phyloP scores from a whole-genome alignment of 768 basidiomycete species.

The Fomitopsis serialis region DNA sequence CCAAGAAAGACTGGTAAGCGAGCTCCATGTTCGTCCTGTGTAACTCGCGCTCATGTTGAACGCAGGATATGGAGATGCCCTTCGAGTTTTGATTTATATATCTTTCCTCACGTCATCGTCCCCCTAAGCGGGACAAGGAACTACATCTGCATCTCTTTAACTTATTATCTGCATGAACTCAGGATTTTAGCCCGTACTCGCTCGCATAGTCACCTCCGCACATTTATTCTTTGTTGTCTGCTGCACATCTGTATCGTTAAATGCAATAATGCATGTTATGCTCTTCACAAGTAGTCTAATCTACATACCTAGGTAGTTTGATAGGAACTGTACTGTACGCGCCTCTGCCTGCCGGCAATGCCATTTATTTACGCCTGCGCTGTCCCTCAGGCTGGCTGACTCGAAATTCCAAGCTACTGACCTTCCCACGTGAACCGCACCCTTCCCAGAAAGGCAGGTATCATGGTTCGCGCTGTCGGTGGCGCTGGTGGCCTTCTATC shows the following conservation, averaged over 20 bases:
- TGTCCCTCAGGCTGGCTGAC: too few relatives aligned
- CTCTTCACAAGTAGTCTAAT: background rate
- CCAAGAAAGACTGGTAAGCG: conserved; percentile 3
- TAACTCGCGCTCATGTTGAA: background rate
- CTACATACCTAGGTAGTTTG: background rate
- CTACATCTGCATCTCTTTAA: too few relatives aligned
- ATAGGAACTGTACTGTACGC: background rate
- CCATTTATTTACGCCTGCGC: too few relatives aligned
- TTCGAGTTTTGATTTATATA: background rate
- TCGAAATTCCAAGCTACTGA: too few relatives aligned
- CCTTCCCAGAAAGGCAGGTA: too few relatives aligned
- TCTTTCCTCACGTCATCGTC: background rate
- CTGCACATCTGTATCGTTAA: background rate
- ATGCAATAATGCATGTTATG: background rate
- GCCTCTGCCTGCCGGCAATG: background rate
- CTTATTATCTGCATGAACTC: too few relatives aligned
- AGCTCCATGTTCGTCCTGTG: background rate
- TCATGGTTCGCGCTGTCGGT: too few relatives aligned
- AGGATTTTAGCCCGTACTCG: too few relatives aligned
- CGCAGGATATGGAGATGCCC: conserved; percentile 2
- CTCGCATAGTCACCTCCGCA: too few relatives aligned
- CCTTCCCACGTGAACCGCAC: too few relatives aligned
- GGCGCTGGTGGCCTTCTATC: too few relatives aligned
- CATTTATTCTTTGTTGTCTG: background rate
- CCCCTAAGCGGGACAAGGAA: too few relatives aligned